Base-by-base conservation (phyloP, 2,329 filamentous ascomycete species). In the Atkinsonella hypoxylon region DNA sequence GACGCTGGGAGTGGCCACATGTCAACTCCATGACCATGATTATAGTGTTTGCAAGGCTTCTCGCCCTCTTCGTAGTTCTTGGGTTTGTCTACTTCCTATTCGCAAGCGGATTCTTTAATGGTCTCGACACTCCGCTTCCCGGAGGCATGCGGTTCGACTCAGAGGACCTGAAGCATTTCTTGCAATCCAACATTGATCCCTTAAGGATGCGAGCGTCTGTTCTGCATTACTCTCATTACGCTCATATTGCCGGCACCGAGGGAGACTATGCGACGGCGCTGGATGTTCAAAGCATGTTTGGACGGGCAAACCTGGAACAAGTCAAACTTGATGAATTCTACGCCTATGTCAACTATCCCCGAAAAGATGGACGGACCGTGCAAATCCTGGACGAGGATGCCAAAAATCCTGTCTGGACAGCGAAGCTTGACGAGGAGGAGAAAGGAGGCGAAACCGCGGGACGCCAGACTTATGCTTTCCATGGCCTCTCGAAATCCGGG, bases 281-380 rank as follows among this genome's bases (percentile, higher is more conserved):
- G 70, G 94, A 90, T 72, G 81, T 96, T 50, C 78, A 90, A 66
- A 82, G 81, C 60, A 78, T 85, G 64, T 95, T 96, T 67, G 70
- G 72, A 57, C 76, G 76, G 47, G 82, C 83, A 44, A 78, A 80
- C 4, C 75, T 98, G 61, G 89, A 95, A 58, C 75, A 84, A 51
- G 82, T 95, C 26, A 70, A 74, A 47, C 75, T 89, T 60, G 85
- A 95, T 59, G 80, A 89, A 62, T 95, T 87, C 65, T 77, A 85
- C 59, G 90, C 94, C 15, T 97, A 96, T 64, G 72, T 97, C 61
- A 97, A 97, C 67, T 98, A 95, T 64, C 89, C 93, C 0, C 85
- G 76, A 55, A 70, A 77, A 30, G 83, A 80, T 53, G 93, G 91
- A 12, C 78, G 93, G 47, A 79, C 82, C 52, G 83, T 98, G 39